These are phyloP conservation scores for Aspergillus cristatus DNA, from an alignment of 495 filamentous ascomycete genomes.

Conservation along the genomic window DNA sequence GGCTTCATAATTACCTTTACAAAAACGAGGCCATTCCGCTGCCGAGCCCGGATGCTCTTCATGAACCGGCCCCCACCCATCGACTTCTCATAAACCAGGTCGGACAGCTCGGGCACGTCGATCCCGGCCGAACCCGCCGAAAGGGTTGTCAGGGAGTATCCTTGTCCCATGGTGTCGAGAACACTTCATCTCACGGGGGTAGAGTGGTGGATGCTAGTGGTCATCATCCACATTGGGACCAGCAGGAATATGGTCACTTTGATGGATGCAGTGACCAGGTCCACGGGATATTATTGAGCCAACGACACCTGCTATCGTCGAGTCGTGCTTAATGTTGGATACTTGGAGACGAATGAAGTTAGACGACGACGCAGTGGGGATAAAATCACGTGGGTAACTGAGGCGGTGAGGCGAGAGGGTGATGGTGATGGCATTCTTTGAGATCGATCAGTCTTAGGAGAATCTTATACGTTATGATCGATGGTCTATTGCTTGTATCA, in stretches of 20 bases:
- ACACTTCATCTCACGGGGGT: slow-evolving; percentile 26
- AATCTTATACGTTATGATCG: too few species aligned
- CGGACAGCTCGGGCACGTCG: slow-evolving; percentile 83
- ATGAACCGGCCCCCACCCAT: slow-evolving; percentile 93
- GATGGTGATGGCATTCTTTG: too few species aligned
- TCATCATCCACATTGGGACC: neutral
- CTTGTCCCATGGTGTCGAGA: slow-evolving; percentile 75
- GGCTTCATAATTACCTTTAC: slow-evolving; percentile 95
- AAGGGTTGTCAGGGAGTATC: slow-evolving; percentile 83
- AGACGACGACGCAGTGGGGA: too few species aligned
- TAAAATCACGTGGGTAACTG: too few species aligned
- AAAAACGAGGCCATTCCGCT: slow-evolving; percentile 81
- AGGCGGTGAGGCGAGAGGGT: too few species aligned
- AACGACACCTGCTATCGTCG: too few species aligned
- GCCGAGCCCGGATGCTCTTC: slow-evolving; percentile 87
- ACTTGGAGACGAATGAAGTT: too few species aligned
- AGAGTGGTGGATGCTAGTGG: neutral
- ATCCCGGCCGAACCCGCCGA: slow-evolving; percentile 86
- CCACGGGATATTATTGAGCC: too few species aligned
- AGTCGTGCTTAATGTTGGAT: too few species aligned
- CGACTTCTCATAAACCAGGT: slow-evolving; percentile 84
- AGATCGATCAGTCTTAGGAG: too few species aligned
- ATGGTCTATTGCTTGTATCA: too few species aligned
- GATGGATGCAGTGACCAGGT: neutral
- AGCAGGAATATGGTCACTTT: neutral